phyloP scores from a whole-genome alignment of 805 yeast genomes.

The Myxozyma melibiosi region DNA sequence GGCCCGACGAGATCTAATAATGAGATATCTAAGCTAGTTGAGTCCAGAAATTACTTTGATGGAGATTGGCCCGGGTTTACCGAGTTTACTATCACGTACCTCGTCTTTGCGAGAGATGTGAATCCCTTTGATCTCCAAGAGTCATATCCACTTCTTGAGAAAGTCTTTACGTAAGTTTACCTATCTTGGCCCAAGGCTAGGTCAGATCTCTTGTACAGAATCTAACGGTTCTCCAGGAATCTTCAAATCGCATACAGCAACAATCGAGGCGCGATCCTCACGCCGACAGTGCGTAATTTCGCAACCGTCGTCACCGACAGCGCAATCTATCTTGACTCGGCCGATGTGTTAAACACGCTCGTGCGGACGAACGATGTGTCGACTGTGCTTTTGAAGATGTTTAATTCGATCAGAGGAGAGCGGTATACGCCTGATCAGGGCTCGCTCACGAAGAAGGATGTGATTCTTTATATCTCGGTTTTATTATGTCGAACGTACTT shows the following conservation, averaged over 20 bases:
- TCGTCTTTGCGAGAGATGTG: slow-evolving; percentile 52
- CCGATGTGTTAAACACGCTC: slow-evolving; percentile 42
- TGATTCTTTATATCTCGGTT: slow-evolving; percentile 57
- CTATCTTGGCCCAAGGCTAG: not conserved
- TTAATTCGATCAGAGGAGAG: slow-evolving; percentile 61
- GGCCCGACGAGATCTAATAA: slow-evolving; percentile 32
- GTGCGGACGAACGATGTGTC: slow-evolving; percentile 50
- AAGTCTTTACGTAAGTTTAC: slow-evolving; percentile 43
- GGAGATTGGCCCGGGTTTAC: slow-evolving; percentile 52
- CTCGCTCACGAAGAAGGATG: slow-evolving; percentile 47
- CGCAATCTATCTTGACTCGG: slow-evolving; percentile 24
- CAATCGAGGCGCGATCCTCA: slow-evolving; percentile 38
- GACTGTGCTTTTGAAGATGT: slow-evolving; percentile 56
- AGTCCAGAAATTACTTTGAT: slow-evolving; percentile 40
- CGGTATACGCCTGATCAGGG: slow-evolving; percentile 36
- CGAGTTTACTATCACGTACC: slow-evolving; percentile 49
- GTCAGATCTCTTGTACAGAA: slow-evolving; percentile 31
- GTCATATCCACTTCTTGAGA: slow-evolving; percentile 56
- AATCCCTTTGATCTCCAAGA: slow-evolving; percentile 55
- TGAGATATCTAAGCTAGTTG: slow-evolving; percentile 34
- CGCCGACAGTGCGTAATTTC: slow-evolving; percentile 10
- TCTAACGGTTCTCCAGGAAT: slow-evolving; percentile 36
- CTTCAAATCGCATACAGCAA: slow-evolving; percentile 45
- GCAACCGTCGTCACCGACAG: slow-evolving; percentile 15
- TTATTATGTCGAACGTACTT: slow-evolving; percentile 61